A percentile compares a stretch with the other conserved stretches of the same genome.
Evolutionary conservation across 2,329 filamentous ascomycete species (phyloP).

Genomic region (Aspergillus fischeri): DNA sequence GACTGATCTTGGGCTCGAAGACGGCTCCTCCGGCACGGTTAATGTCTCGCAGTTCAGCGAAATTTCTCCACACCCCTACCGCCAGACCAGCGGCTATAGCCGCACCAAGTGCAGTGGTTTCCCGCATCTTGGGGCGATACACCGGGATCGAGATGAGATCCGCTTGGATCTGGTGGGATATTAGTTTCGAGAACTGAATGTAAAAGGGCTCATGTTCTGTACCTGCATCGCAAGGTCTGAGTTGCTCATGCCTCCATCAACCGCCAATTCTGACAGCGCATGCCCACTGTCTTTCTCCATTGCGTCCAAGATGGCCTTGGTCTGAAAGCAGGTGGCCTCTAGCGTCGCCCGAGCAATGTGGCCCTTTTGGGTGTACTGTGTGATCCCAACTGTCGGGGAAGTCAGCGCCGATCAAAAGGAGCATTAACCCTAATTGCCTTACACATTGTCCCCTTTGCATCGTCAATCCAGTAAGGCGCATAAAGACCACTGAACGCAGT

Average conservation of each 20-base stretch:
- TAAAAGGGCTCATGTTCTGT: conserved; percentile 22
- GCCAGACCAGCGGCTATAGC: conserved; percentile 84
- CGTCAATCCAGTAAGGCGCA: conserved; percentile 91
- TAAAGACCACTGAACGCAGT: conserved; percentile 89
- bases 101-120: conserved; percentile 80
- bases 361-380: conserved; percentile 76
- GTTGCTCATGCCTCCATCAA: conserved; percentile 86
- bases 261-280: conserved; percentile 70
- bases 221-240: conserved; percentile 83
- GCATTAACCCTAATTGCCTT: conserved; percentile 23
- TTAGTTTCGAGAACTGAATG: background rate
- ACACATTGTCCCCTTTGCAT: conserved; percentile 84
- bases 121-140: conserved; percentile 76
- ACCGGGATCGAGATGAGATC: conserved; percentile 78
- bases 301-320: conserved; percentile 84
- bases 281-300: conserved; percentile 85
- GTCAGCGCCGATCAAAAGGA: conserved; percentile 4
- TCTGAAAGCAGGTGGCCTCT: conserved; percentile 89
- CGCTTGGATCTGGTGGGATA: conserved; percentile 63
- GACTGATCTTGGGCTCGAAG: conserved; percentile 62
- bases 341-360: conserved; percentile 86
- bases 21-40: conserved; percentile 65
- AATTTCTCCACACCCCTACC: conserved; percentile 69
- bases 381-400: conserved; percentile 62
- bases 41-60: conserved; percentile 68